phyloP scores from a whole-genome alignment of 179 eudicot genomes.

The Actinidia arguta region DNA sequence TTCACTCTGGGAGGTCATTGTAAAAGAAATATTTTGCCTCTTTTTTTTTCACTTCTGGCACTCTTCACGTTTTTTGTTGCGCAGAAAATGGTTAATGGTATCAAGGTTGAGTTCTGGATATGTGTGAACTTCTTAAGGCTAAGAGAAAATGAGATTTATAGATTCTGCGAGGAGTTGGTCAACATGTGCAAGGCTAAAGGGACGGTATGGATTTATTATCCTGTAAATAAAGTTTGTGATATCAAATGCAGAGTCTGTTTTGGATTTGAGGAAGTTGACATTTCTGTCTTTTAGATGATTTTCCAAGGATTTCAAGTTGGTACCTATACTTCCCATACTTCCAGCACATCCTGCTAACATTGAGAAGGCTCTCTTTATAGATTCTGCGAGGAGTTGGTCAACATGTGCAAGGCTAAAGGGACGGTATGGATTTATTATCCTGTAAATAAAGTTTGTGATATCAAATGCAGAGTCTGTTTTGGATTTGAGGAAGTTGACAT shows the following conservation, averaged over 20 bases:
- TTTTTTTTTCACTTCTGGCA: neutral
- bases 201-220: constrained; percentile 51
- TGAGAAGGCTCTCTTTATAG: too few species aligned
- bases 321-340: constrained; percentile 46
- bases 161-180: constrained; percentile 52
- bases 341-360: constrained; percentile 39
- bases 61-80: neutral
- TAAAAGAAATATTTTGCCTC: neutral
- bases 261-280: neutral
- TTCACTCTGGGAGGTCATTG: neutral
- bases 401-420: constrained; percentile 74
- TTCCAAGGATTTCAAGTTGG: constrained; percentile 43
- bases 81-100: constrained; percentile 86
- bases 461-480: neutral
- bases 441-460: neutral
- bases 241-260: neutral
- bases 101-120: constrained; percentile 59
- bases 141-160: constrained; percentile 10
- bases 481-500: neutral
- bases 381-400: constrained; percentile 51
- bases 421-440: constrained; percentile 50
- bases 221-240: neutral
- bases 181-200: constrained; percentile 74
- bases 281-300: neutral
- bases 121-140: constrained; percentile 57